A percentile compares a stretch with the other conserved stretches of the same genome.
These are phyloP conservation scores for Kluyveromyces sp. DNA, from an alignment of 1,139 yeast species.

Conservation along the genomic window DNA sequence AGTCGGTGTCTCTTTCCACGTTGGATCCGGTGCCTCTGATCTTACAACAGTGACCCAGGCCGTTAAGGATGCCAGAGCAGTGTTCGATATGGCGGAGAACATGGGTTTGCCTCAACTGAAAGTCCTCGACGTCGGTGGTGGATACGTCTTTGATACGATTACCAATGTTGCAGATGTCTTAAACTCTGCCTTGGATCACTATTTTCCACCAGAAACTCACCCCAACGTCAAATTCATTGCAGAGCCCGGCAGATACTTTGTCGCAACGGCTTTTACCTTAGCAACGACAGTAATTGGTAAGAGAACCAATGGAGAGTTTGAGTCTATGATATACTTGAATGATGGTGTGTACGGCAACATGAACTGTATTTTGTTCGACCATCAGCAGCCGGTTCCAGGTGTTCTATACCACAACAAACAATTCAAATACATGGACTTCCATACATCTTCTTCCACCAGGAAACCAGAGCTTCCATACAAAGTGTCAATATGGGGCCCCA, in stretches of 20 bases:
- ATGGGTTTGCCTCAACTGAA: constrained; percentile 24
- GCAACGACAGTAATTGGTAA: constrained; percentile 83
- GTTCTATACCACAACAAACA: constrained; percentile 51
- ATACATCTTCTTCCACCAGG: constrained; percentile 16
- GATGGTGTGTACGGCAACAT: constrained; percentile 95
- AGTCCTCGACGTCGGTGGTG: constrained; percentile 88
- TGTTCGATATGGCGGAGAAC: constrained; percentile 56
- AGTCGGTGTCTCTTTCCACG: constrained; percentile 89
- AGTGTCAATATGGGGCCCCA: constrained; percentile 94
- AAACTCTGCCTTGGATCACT: constrained; percentile 46
- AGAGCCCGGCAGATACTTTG: constrained; percentile 92
- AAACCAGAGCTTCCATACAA: constrained; percentile 24
- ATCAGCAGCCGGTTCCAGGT: constrained; percentile 68
- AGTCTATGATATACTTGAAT: constrained; percentile 63
- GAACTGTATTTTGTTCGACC: constrained; percentile 91
- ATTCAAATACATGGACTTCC: constrained; percentile 39
- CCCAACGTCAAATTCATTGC: constrained; percentile 59
- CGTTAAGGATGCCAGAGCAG: constrained; percentile 56
- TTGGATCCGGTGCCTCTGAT: constrained; percentile 90
- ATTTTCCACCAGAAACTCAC: constrained; percentile 43
- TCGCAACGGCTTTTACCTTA: constrained; percentile 77
- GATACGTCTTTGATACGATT: constrained; percentile 69
- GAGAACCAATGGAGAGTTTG: constrained; percentile 37
- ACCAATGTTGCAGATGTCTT: constrained; percentile 54
- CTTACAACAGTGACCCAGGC: constrained; percentile 64